Percentiles rank a stretch among this genome's conserved stretches.
phyloP scores from a whole-genome alignment of 257 asterid species.

The Nicotiana benthamiana region DNA sequence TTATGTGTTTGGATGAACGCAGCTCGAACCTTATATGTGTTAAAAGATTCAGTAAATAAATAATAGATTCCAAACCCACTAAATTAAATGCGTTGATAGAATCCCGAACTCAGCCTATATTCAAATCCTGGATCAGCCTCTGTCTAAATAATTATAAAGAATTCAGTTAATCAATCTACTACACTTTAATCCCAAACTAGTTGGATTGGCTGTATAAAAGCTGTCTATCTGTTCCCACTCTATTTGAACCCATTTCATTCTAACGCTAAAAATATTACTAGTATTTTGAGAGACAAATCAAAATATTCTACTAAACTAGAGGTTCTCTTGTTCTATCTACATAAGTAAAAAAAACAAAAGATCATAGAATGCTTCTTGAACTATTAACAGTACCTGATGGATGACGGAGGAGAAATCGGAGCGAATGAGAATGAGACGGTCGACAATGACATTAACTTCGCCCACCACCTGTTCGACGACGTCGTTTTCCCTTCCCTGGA shows the following conservation, averaged over 20 bases:
- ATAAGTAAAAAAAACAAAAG: not conserved
- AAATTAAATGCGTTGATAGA: too few species aligned
- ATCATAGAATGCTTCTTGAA: not conserved
- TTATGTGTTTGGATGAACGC: too few species aligned
- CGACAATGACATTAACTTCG: slow-evolving; percentile 24
- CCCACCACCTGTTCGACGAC: slow-evolving; percentile 11
- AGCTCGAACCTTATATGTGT: too few species aligned
- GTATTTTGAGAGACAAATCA: not conserved
- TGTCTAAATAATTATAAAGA: too few species aligned
- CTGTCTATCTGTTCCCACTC: not conserved
- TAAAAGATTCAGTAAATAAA: too few species aligned
- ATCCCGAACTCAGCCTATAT: too few species aligned
- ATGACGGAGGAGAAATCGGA: slow-evolving; percentile 55
- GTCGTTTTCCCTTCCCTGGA: slow-evolving; percentile 11
- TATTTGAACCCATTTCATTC: not conserved
- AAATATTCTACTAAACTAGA: not conserved
- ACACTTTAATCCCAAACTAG: not conserved
- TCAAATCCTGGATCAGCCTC: too few species aligned
- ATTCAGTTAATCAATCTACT: not conserved
- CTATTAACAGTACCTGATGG: slow-evolving; percentile 36
- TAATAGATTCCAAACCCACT: too few species aligned
- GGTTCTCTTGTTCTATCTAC: not conserved
- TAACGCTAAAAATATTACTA: not conserved
- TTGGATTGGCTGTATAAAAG: not conserved
- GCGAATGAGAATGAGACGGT: slow-evolving; percentile 64